These are phyloP conservation scores for Stevia rebaudiana DNA, from an alignment of 140 eudicot species.

Conservation along the genomic window DNA sequence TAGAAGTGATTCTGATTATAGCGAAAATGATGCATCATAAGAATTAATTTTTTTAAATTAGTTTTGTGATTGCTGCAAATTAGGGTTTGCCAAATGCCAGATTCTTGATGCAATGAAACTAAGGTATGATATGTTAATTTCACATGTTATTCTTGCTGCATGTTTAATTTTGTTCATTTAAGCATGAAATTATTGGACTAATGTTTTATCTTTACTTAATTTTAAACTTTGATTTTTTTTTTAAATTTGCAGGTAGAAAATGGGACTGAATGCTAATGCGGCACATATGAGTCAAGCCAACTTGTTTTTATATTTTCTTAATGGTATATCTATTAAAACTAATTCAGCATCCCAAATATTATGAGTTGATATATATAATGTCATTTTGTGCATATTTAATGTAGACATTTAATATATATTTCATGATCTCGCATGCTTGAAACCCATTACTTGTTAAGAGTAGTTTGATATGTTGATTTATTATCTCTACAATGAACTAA, in stretches of 20 bases:
- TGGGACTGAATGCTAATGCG: not conserved
- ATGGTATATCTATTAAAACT: constrained; percentile 15
- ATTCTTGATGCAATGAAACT: not conserved
- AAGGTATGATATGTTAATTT: constrained; percentile 21
- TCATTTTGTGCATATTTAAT: constrained; percentile 9
- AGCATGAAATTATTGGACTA: not conserved
- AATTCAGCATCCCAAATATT: not conserved
- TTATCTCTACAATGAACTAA: too few relatives aligned
- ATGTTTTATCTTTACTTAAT: not conserved
- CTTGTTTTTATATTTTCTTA: constrained; percentile 7
- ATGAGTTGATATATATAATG: not conserved
- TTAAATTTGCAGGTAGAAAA: constrained; percentile 25
- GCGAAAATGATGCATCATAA: constrained; percentile 31
- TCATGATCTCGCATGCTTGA: not conserved
- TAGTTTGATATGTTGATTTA: too few relatives aligned
- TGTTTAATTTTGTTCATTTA: not conserved
- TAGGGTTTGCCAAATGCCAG: too few relatives aligned
- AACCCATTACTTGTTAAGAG: constrained; percentile 3
- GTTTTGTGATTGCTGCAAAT: constrained; percentile 1
- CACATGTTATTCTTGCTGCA: not conserved
- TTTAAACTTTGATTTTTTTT: not conserved
- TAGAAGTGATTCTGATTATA: constrained; percentile 33
- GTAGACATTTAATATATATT: not conserved
- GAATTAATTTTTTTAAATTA: not conserved
- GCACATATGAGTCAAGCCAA: not conserved